phyloP scores from a whole-genome alignment of 1,284 basidiomycete genomes.

The Leccinum solheimii region DNA sequence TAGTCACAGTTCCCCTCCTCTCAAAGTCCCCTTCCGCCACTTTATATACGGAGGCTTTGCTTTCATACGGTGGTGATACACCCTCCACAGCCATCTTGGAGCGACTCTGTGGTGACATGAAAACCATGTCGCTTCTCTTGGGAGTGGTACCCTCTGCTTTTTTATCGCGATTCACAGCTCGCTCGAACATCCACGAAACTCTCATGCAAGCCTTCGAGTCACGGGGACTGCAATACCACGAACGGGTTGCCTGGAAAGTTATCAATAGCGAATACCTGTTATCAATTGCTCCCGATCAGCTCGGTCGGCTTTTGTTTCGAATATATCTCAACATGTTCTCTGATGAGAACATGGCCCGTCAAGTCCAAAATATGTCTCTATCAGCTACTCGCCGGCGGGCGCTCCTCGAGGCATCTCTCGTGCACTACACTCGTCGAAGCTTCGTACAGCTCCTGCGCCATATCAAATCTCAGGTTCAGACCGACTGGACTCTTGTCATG shows the following conservation, averaged over 20 bases:
- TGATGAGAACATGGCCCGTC: slow-evolving; percentile 14
- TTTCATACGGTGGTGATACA: slow-evolving; percentile 28
- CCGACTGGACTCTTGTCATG: slow-evolving; percentile 39
- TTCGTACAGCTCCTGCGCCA: slow-evolving; percentile 44
- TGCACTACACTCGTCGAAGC: slow-evolving; percentile 46
- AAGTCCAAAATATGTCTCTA: slow-evolving; percentile 1
- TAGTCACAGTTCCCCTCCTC: slow-evolving; percentile 41
- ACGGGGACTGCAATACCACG: slow-evolving; percentile 39
- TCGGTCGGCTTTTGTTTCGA: slow-evolving; percentile 43
- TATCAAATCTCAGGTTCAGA: slow-evolving; percentile 35
- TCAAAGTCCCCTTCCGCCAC: slow-evolving; percentile 28
- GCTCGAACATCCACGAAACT: slow-evolving; percentile 45
- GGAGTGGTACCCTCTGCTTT: slow-evolving; percentile 44
- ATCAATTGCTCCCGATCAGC: slow-evolving; percentile 32
- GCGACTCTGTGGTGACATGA: slow-evolving; percentile 40
- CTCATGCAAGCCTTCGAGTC: slow-evolving; percentile 3
- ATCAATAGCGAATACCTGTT: slow-evolving; percentile 15
- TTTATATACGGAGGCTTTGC: slow-evolving; percentile 46
- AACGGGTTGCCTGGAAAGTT: slow-evolving; percentile 45
- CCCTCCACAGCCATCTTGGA: slow-evolving; percentile 37
- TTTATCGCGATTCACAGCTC: slow-evolving; percentile 41
- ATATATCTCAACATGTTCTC: slow-evolving; percentile 50
- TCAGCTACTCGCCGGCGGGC: neutral
- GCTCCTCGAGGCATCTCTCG: neutral
- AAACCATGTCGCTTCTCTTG: slow-evolving; percentile 42